These are phyloP conservation scores for Fomitopsis palustris DNA, from an alignment of 1,284 basidiomycete species.

Conservation along the genomic window DNA sequence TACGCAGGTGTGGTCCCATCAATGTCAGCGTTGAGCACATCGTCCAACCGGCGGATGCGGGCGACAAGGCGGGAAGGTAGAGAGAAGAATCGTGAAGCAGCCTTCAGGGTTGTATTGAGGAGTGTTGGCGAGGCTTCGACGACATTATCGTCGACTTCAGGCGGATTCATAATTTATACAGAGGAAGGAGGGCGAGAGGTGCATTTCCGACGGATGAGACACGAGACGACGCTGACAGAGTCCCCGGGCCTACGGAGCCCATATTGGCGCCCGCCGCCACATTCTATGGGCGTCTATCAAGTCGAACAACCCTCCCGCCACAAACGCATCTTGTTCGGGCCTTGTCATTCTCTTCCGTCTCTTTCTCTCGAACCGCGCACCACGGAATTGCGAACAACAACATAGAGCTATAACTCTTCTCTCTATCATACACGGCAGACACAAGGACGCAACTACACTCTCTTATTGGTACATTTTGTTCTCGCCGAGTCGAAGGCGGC, in stretches of 20 bases:
- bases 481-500: no score
- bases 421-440: not conserved
- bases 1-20: constrained; percentile 1
- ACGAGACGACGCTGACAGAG: not conserved
- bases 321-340: no score
- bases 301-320: no score
- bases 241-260: no score
- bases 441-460: not conserved
- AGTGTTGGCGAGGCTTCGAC: constrained; percentile 1
- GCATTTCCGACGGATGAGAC: not conserved
- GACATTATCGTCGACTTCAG: not conserved
- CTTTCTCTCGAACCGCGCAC: not conserved
- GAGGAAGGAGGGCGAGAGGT: not conserved
- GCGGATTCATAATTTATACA: not conserved
- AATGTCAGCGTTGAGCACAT: constrained; percentile 13
- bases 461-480: not conserved
- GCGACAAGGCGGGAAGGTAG: constrained; percentile 41
- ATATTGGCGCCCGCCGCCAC: no score
- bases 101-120: constrained; percentile 22
- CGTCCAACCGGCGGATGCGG: constrained; percentile 36
- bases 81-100: constrained; percentile 37
- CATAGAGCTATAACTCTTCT: not conserved
- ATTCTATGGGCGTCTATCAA: no score
- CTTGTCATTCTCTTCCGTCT: no score
- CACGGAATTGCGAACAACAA: not conserved